Conservation (phyloP, 768 basidiomycete species). For the Candolleomyces efflorescens region DNA sequence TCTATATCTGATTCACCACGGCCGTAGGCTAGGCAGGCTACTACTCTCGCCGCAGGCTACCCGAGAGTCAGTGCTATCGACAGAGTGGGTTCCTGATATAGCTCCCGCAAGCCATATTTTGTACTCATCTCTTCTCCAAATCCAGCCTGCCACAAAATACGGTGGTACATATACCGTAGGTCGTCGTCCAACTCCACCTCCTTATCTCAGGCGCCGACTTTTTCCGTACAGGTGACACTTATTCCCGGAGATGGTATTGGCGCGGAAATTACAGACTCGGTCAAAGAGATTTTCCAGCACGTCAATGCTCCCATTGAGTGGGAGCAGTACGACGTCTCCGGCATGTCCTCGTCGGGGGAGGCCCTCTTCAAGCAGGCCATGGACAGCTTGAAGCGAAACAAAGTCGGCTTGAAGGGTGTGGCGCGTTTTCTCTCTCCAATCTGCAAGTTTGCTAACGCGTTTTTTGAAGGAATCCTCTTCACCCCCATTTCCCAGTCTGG, state of each 20-base stretch:
- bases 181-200: constrained; percentile 10
- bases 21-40: constrained; percentile 45
- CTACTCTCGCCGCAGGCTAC: constrained; percentile 71
- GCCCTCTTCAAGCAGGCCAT: constrained; percentile 96
- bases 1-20: constrained; percentile 6
- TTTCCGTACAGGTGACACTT: constrained; percentile 71
- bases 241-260: constrained; percentile 99
- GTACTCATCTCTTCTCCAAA: constrained; percentile 7
- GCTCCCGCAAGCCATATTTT: constrained; percentile 7
- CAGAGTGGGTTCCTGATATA: constrained; percentile 5
- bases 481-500: constrained; percentile 95
- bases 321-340: constrained; percentile 98
- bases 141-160: constrained; percentile 82
- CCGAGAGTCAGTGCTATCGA: constrained; percentile 39
- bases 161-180: constrained; percentile 89
- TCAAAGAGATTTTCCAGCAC: constrained; percentile 98
- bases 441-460: constrained; percentile 1
- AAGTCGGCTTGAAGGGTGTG: constrained; percentile 95
- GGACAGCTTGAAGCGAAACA: constrained; percentile 96
- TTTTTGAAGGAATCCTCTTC: constrained; percentile 83
- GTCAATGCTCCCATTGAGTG: constrained; percentile 98
- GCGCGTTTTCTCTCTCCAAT: constrained; percentile 4
- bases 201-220: constrained; percentile 19
- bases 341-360: constrained; percentile 91
- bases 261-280: constrained; percentile 94